These are phyloP conservation scores for Polytrichum formosum DNA, from an alignment of 225 moss, liverwort and hornwort species.

Conservation along the genomic window DNA sequence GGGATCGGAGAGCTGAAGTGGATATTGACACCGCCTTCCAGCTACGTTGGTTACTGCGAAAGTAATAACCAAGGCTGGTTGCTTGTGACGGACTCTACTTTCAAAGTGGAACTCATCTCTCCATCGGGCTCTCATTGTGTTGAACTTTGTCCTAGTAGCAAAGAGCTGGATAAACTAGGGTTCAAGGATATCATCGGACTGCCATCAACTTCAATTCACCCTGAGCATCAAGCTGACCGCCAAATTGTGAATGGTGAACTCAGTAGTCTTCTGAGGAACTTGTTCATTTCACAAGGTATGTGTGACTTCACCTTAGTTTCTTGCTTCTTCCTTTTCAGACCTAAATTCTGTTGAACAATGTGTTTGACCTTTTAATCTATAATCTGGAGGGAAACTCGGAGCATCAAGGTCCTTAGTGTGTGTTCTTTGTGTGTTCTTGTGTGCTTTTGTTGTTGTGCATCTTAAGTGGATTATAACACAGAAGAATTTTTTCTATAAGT, in stretches of 20 bases:
- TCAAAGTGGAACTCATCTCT: constrained; percentile 27
- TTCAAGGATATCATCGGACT: constrained; percentile 13
- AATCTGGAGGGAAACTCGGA: too few relatives aligned
- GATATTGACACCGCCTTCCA: constrained; percentile 33
- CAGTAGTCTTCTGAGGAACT: constrained; percentile 7
- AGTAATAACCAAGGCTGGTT: constrained; percentile 31
- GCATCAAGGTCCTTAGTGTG: too few relatives aligned
- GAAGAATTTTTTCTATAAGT: too few relatives aligned
- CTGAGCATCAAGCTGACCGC: not conserved
- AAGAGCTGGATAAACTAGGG: constrained; percentile 11
- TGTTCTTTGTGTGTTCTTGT: too few relatives aligned
- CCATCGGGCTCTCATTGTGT: constrained; percentile 12
- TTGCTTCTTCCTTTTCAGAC: not conserved
- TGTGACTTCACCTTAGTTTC: not conserved
- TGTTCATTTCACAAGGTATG: constrained; percentile 33
- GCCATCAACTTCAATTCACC: not conserved
- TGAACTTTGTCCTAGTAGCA: constrained; percentile 22
- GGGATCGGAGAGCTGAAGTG: constrained; percentile 29
- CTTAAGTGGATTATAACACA: too few relatives aligned
- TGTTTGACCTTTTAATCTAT: too few relatives aligned
- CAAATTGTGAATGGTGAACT: constrained; percentile 12
- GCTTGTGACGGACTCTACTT: constrained; percentile 28
- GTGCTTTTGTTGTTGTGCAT: too few relatives aligned
- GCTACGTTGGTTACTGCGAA: constrained; percentile 30
- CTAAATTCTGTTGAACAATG: too few relatives aligned